Conservation (phyloP, 1,284 basidiomycete genomes). For the Rugosomyces carneus region DNA sequence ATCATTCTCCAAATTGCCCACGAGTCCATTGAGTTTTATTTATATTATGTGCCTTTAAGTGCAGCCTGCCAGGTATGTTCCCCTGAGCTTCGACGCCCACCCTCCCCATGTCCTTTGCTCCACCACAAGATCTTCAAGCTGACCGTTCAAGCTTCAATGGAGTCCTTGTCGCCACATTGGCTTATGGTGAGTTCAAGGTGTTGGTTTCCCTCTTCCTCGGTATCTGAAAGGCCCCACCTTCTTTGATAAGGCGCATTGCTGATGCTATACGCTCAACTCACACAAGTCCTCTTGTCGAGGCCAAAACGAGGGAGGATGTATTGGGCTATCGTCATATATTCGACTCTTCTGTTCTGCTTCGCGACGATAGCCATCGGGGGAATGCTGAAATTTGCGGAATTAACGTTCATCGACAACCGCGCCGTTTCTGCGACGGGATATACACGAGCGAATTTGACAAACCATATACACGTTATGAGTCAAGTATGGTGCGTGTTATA, state of each 20-base stretch:
- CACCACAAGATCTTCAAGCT: neutral
- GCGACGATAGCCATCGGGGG: constrained; percentile 26
- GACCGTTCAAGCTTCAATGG: constrained; percentile 27
- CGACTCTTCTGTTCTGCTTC: constrained; percentile 24
- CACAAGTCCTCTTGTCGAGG: constrained; percentile 26
- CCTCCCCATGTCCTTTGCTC: constrained; percentile 5
- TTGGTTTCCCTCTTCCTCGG: neutral
- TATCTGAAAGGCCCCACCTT: neutral
- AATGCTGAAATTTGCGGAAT: constrained; percentile 24
- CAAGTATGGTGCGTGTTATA: constrained; percentile 20
- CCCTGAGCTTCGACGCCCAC: constrained; percentile 13
- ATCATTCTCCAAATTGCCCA: constrained; percentile 14
- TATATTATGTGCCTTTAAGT: constrained; percentile 10
- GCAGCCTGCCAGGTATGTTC: constrained; percentile 5
- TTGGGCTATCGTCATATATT: constrained; percentile 27
- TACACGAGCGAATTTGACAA: constrained; percentile 11
- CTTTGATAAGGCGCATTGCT: constrained; percentile 24
- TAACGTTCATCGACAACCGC: constrained; percentile 22
- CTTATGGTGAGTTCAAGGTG: constrained; percentile 28
- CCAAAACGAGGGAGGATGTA: constrained; percentile 30
- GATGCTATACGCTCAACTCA: constrained; percentile 31
- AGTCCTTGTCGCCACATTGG: constrained; percentile 22
- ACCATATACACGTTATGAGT: constrained; percentile 25
- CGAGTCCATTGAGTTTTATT: constrained; percentile 4
- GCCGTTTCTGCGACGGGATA: constrained; percentile 11